These are phyloP conservation scores for Yamadazyma siamensis DNA, from an alignment of 1,139 yeast genomes.

Conservation along the genomic window DNA sequence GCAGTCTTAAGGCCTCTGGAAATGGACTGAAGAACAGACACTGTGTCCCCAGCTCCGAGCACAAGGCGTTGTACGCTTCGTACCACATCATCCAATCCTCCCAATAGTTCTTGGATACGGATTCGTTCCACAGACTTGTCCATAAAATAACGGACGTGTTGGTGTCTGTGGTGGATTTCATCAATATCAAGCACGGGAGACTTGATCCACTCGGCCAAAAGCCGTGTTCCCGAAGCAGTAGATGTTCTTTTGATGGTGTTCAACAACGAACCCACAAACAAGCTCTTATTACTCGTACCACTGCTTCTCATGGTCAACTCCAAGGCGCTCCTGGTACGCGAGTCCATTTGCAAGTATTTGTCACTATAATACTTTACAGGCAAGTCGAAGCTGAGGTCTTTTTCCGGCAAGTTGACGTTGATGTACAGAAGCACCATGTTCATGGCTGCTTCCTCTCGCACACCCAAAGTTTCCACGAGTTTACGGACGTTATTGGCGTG, in stretches of 20 bases:
- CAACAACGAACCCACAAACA: slow-evolving; percentile 65
- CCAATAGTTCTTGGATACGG: slow-evolving; percentile 18
- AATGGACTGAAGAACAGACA: slow-evolving; percentile 26
- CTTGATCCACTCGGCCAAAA: slow-evolving; percentile 75
- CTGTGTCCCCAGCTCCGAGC: slow-evolving; percentile 34
- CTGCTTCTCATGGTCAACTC: slow-evolving; percentile 57
- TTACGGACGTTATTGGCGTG: slow-evolving; percentile 55
- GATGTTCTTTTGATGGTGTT: slow-evolving; percentile 67
- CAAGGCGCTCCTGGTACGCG: slow-evolving; percentile 76
- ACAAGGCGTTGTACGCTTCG: slow-evolving; percentile 37
- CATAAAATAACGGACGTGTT: slow-evolving; percentile 53
- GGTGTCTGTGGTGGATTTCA: slow-evolving; percentile 60
- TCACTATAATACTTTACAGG: slow-evolving; percentile 41
- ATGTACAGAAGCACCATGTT: slow-evolving; percentile 41
- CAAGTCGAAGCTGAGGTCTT: slow-evolving; percentile 32
- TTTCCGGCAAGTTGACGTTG: slow-evolving; percentile 39
- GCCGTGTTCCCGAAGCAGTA: slow-evolving; percentile 78
- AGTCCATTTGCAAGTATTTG: slow-evolving; percentile 71
- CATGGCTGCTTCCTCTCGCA: slow-evolving; percentile 42
- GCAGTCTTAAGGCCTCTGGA: slow-evolving; percentile 32
- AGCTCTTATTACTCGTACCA: slow-evolving; percentile 48
- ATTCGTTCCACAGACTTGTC: slow-evolving; percentile 21
- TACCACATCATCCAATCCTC: slow-evolving; percentile 35
- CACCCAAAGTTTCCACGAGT: slow-evolving; percentile 52
- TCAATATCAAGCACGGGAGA: slow-evolving; percentile 66